Evolutionary conservation across 352 stramenopile genomes (phyloP).

Genomic region (Thalassiosira livingstoniorum): DNA sequence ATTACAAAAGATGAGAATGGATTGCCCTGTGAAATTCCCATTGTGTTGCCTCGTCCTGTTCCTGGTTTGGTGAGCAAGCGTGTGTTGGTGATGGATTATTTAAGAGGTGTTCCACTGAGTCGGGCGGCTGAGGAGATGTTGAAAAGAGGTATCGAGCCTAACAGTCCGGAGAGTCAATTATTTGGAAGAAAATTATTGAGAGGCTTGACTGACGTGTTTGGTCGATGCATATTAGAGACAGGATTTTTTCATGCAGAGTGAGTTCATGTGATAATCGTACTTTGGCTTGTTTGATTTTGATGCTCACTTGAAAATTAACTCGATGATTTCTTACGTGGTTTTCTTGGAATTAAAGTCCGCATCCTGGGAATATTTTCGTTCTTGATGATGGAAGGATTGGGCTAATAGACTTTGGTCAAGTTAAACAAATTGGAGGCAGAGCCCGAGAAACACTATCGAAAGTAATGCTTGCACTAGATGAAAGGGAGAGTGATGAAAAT

Average conservation of each 20-base stretch:
- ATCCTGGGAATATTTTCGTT: conserved; percentile 89
- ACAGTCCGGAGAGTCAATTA: conserved; percentile 85
- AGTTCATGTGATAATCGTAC: not conserved
- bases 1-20: conserved; percentile 61
- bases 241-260: conserved; percentile 87
- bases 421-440: conserved; percentile 85
- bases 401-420: conserved; percentile 89
- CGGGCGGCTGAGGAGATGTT: conserved; percentile 73
- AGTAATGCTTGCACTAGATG: conserved; percentile 85
- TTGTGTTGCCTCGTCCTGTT: conserved; percentile 86
- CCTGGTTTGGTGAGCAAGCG: conserved; percentile 79
- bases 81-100: conserved; percentile 89
- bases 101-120: conserved; percentile 86
- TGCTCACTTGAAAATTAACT: not conserved
- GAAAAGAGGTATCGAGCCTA: conserved; percentile 81
- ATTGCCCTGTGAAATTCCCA: conserved; percentile 63
- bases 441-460: conserved; percentile 81
- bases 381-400: conserved; percentile 85
- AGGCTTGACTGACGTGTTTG: conserved; percentile 87
- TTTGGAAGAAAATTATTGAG: conserved; percentile 84
- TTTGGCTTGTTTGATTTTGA: not conserved
- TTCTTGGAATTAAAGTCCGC: conserved; percentile 54
- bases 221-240: conserved; percentile 86
- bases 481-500: conserved; percentile 72
- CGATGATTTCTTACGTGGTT: too few relatives aligned